Conservation (phyloP, 768 basidiomycete species). For the Calocybe indica region DNA sequence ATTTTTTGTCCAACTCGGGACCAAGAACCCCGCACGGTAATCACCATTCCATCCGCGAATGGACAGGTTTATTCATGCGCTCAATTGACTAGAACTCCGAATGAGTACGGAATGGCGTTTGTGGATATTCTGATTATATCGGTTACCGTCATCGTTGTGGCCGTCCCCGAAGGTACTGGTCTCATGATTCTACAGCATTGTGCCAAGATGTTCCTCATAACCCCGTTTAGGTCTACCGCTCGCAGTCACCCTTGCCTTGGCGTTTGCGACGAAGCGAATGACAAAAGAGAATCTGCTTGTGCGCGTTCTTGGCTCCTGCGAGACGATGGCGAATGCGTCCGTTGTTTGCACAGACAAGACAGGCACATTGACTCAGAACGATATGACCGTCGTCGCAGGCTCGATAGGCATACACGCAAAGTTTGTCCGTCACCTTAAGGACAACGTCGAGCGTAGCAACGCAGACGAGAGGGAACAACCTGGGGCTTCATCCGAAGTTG, state of each 20-base stretch:
- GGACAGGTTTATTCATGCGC: background rate
- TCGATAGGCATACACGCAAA: conserved; percentile 93
- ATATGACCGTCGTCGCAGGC: conserved; percentile 95
- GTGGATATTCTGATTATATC: conserved; percentile 92
- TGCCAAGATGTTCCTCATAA: background rate
- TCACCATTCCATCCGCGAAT: conserved; percentile 8
- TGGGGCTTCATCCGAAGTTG: conserved; percentile 19
- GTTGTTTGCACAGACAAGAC: conserved; percentile 97
- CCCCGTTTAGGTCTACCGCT: conserved; percentile 69
- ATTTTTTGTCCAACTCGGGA: conserved; percentile 87
- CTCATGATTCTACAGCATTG: too few relatives aligned
- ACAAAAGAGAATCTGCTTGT: conserved; percentile 92
- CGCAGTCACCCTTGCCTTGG: conserved; percentile 92
- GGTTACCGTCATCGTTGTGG: conserved; percentile 67
- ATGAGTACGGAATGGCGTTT: conserved; percentile 83
- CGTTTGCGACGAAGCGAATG: conserved; percentile 99
- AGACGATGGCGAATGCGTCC: conserved; percentile 98
- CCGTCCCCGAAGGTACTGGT: conserved; percentile 38
- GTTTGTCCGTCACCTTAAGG: conserved; percentile 75
- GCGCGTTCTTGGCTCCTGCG: conserved; percentile 92
- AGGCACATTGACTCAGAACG: conserved; percentile 92
- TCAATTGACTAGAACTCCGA: conserved; percentile 45
- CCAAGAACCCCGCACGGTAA: conserved; percentile 49
- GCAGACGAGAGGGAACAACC: conserved; percentile 47
- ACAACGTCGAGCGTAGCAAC: conserved; percentile 68